Evolutionary conservation across 768 basidiomycete genomes (phyloP), one percentile per base, ranked within the genome.

Genomic region (Coprinopsis cinerea): DNA sequence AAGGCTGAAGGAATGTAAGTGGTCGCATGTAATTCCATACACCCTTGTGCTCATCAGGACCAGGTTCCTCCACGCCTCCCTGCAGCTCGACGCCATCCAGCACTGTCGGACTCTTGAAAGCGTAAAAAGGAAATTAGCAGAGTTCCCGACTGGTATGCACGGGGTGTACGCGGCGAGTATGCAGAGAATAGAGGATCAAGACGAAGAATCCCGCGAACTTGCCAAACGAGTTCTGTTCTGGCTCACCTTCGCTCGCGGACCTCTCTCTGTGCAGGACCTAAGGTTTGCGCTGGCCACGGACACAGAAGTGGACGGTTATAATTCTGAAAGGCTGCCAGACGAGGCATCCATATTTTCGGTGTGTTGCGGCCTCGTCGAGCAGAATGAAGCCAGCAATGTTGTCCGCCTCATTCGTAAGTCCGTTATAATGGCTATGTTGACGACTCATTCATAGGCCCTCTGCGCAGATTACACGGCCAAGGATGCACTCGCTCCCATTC

Each of bases 361-460:
- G 17, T 49, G 48, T 30, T 43, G 41, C 34, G 48, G 48, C 1
- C 28, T 49, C 7, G 23, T 49, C 20, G 28, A 28, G 2, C 40
- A 43, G 20, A 41, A 49, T 32, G 18, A 42, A 4, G 32, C 17
- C 14, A 49, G 28, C 2, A n/a, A 34, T 15, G 11, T 24, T 17
- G 48, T 49, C 17, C 48, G 48, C 7, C 41, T 49, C 22, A 22
- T 42, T 15, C 48, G 48, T 49, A 24, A 43, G 48, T 49, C n/a
- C n/a, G n/a, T 14, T 7, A 20, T 24, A n/a, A n/a, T n/a, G n/a
- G n/a, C n/a, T 20, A 32, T 14, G 14, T 18, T 4, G 18, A 14
- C 15, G 4, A 4, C 2, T 15, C 26, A 15, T 48, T 14, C 18
- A 2, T 14, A 18, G 1, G 22, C 35, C 17, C 5, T 2, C 10